phyloP scores from a whole-genome alignment of 306 rosid species.

The Cicer chorassanicum region DNA sequence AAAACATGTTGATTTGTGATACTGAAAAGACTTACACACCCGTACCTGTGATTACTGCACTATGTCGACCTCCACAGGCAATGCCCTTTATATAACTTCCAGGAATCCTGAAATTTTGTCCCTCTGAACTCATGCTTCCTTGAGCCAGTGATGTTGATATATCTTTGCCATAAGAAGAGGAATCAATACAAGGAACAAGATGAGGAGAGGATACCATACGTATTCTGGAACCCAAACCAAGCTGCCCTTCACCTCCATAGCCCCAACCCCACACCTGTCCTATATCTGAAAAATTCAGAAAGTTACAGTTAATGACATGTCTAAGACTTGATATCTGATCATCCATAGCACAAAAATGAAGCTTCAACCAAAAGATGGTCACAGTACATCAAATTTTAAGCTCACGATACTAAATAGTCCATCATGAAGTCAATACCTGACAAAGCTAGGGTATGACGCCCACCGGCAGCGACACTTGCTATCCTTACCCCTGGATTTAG shows the following conservation, averaged over 20 bases:
- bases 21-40: slow-evolving; percentile 29
- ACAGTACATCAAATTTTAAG: slow-evolving; percentile 24
- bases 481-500: slow-evolving; percentile 82
- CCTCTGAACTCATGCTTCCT: slow-evolving; percentile 69
- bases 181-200: slow-evolving; percentile 76
- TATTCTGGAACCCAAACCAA: slow-evolving; percentile 90
- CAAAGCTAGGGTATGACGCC: slow-evolving; percentile 86
- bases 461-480: slow-evolving; percentile 88
- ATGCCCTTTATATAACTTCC: slow-evolving; percentile 83
- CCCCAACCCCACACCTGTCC: slow-evolving; percentile 99
- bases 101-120: slow-evolving; percentile 63
- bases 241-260: slow-evolving; percentile 99
- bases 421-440: slow-evolving; percentile 62
- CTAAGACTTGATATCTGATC: slow-evolving; percentile 38
- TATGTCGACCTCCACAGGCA: slow-evolving; percentile 97
- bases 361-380: slow-evolving; percentile 25
- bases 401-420: slow-evolving; percentile 21
- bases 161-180: slow-evolving; percentile 71
- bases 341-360: slow-evolving; percentile 39
- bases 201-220: slow-evolving; percentile 98
- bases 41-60: slow-evolving; percentile 89
- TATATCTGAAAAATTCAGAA: slow-evolving; percentile 68
- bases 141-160: slow-evolving; percentile 56
- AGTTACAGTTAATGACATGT: slow-evolving; percentile 45
- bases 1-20: slow-evolving; percentile 19